Evolutionary conservation across 495 filamentous ascomycete species (phyloP).

Genomic region (Immersiella caudata): DNA sequence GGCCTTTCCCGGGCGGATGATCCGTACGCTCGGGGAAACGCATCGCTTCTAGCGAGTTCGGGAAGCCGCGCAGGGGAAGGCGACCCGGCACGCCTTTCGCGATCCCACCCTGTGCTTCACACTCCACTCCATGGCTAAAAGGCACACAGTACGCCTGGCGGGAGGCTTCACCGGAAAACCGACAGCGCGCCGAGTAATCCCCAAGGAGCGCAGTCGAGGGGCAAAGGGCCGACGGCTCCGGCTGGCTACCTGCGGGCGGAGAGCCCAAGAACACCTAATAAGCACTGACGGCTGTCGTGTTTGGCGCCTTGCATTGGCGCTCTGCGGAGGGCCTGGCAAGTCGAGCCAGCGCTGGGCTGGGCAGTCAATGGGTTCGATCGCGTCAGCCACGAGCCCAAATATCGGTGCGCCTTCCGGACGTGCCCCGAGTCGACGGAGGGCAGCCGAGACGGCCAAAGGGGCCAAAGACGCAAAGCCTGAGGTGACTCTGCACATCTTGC

Average conservation of each 20-base stretch:
- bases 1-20: neutral
- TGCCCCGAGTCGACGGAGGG: slow-evolving; percentile 1
- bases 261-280: neutral
- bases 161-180: neutral
- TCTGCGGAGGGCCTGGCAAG: neutral
- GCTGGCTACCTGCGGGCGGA: neutral
- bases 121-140: neutral
- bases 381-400: slow-evolving; percentile 9
- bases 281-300: neutral
- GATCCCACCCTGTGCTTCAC: neutral
- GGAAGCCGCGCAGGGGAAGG: neutral
- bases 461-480: too few relatives aligned
- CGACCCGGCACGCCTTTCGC: neutral
- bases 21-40: slow-evolving; percentile 1
- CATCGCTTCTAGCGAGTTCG: neutral
- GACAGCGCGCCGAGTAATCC: neutral
- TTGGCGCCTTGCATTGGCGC: neutral
- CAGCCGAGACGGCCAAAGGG: neutral
- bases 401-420: neutral
- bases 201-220: neutral
- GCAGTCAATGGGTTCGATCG: slow-evolving; percentile 1
- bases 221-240: neutral
- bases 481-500: neutral
- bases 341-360: neutral
- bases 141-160: neutral